phyloP scores from a whole-genome alignment of 805 yeast genomes.

The Yarrowia sp. region DNA sequence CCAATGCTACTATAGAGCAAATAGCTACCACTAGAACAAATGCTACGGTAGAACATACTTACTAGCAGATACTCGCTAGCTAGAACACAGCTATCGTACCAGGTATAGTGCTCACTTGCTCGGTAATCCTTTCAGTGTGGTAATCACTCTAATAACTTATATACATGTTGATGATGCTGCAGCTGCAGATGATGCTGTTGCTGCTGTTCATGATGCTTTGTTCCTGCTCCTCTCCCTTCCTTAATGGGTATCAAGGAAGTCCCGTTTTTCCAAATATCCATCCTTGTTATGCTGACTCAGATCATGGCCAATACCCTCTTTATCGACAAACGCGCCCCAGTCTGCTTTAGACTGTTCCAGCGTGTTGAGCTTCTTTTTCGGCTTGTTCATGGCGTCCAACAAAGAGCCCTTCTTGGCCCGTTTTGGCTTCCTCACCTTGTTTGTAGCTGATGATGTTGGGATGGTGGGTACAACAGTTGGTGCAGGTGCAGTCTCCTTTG shows the following conservation, averaged over 20 bases:
- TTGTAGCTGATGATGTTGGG: slow-evolving; percentile 7
- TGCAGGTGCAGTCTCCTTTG: background rate
- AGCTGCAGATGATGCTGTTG: too few relatives aligned
- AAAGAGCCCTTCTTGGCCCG: slow-evolving; percentile 9
- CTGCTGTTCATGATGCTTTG: background rate
- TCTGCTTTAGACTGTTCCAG: slow-evolving; percentile 89
- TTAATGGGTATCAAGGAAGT: slow-evolving; percentile 54
- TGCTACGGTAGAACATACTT: too few relatives aligned
- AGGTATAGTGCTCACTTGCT: too few relatives aligned
- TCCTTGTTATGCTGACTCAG: slow-evolving; percentile 76
- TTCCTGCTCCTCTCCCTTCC: too few relatives aligned
- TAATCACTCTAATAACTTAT: background rate
- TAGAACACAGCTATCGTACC: too few relatives aligned
- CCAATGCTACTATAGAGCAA: background rate
- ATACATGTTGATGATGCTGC: background rate
- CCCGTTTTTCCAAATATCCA: slow-evolving; percentile 90
- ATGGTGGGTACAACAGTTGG: background rate
- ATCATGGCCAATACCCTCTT: slow-evolving; percentile 80
- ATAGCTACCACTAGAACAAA: too few relatives aligned
- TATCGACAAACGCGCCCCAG: slow-evolving; percentile 93
- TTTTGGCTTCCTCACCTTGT: slow-evolving; percentile 13
- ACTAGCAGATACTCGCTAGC: too few relatives aligned
- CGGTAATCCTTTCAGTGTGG: background rate
- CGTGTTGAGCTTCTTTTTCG: slow-evolving; percentile 71
- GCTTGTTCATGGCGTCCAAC: slow-evolving; percentile 42